Evolutionary conservation across 495 filamentous ascomycete species (phyloP), one percentile per base, ranked within the genome.

Genomic region (Acidiella bohemica): DNA sequence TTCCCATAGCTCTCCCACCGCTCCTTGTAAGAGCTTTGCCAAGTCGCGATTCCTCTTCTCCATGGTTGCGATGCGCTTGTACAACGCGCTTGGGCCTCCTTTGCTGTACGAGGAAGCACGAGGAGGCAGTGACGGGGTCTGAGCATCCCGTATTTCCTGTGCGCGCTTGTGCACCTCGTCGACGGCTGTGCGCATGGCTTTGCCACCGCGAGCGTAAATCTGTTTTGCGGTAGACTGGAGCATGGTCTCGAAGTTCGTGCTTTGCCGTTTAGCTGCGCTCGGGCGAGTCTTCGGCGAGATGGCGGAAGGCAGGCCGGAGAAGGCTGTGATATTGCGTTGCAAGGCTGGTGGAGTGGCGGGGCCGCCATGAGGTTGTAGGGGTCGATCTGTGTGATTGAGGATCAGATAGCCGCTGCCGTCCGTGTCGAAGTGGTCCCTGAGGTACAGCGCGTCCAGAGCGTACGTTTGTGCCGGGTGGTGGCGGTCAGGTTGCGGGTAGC

Each of bases 151-250:
- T 36, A 78, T 65, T n/a, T 68, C 68, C 50, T 81, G 73, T 46
- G 84, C 75, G 44, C 78, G 80, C 50, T 70, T 78, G 46, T 68
- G 72, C 2, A 88, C 81, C 62, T 95, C 86, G 11, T 71, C 82
- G 40, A 93, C 74, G 4, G 90, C 88, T 44, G 88, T 86, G 14
- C 87, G 76, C 9, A 97, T 80, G 9, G 84, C 85, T 59, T 86
- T 84, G 46, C 85, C 85, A 28, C 87, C 77, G 7, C 78, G 74
- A 33, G 81, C 76, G 39, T 93, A 74, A 12, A 96, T 76, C 27
- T 77, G 78, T 50, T 80, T 78, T 4, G 88, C 86, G 10, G 90
- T 85, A 27, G 85, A 84, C 51, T 88, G 82, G 24, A 97, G 66
- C 1, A 97, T 56, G 0, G 71, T 63, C 57, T 96, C 88, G 12